A percentile compares a stretch with the other conserved stretches of the same genome.
These are phyloP conservation scores for Iodosphaeria phyllophila DNA, from an alignment of 2,329 filamentous ascomycete species.

Conservation along the genomic window DNA sequence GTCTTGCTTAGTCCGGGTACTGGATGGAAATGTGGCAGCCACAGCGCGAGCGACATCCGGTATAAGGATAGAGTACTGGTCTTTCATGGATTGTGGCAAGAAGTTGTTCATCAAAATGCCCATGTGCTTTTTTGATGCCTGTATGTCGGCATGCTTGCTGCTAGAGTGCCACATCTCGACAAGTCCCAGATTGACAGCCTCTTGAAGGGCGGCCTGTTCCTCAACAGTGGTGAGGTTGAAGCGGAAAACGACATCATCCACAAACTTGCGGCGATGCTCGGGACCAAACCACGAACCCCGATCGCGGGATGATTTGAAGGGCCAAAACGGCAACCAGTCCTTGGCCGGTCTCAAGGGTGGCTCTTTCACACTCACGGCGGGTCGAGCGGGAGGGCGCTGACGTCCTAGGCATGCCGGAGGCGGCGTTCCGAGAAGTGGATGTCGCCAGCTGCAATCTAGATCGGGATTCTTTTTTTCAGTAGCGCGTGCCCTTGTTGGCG, in stretches of 20 bases:
- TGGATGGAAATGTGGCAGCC: constrained; percentile 51
- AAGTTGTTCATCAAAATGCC: constrained; percentile 62
- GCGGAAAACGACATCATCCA: constrained; percentile 69
- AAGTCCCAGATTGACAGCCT: constrained; percentile 37
- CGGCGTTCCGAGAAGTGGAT: too few relatives aligned
- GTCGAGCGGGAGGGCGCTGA: too few relatives aligned
- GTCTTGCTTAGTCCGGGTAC: constrained; percentile 7
- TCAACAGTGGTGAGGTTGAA: constrained; percentile 50
- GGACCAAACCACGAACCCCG: constrained; percentile 8
- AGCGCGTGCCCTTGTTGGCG: too few relatives aligned
- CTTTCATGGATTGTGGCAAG: constrained; percentile 55
- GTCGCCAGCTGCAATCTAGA: too few relatives aligned
- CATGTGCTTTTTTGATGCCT: constrained; percentile 58
- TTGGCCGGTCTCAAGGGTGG: too few relatives aligned
- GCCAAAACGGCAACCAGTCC: constrained; percentile 2
- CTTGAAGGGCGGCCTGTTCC: constrained; percentile 11
- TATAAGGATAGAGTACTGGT: constrained; percentile 57
- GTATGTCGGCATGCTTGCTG: constrained; percentile 66
- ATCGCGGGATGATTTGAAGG: constrained; percentile 6
- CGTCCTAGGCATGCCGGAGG: too few relatives aligned
- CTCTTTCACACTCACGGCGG: too few relatives aligned
- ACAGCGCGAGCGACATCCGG: constrained; percentile 63
- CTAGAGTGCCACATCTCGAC: constrained; percentile 85
- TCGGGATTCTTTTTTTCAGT: too few relatives aligned
- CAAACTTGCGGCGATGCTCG: constrained; percentile 32